Evolutionary conservation across 2,329 filamentous ascomycete species (phyloP), one percentile per base, ranked within the genome.

Genomic region (Neofusicoccum sp.): DNA sequence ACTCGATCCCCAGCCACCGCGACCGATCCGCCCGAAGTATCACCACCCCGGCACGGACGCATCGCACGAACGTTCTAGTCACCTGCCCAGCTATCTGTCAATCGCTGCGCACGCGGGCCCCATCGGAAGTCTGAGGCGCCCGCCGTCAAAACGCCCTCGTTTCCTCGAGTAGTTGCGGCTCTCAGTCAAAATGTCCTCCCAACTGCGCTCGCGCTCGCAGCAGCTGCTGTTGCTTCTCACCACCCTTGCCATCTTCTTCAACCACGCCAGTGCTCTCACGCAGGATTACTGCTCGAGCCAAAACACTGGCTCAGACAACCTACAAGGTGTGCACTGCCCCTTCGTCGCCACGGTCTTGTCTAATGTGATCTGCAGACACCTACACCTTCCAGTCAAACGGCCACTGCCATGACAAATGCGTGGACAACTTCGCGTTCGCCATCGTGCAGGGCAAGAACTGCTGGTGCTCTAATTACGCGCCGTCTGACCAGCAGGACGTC

Each of bases 391-490:
- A 91, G 71, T 89, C 88, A 20, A 86, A 90, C 66, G 89, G 89
- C 31, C 80, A 86, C 11, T 93, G 90, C 70, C 75, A 79, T 53
- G 76, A 83, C 51, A 80, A 80, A 51, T 93, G 90, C 74, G 67
- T 73, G 28, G 68, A 70, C 20, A 66, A 79, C 14, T 89, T 80
- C 65, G 88, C 89, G 40, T 90, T 87, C 63, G 89, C 88, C 65
- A 79, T 93, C 49, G 77, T 92, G 1, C 83, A 90, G 66, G 80
- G 75, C 14, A 78, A 84, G 33, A 73, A 80, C 56, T 93, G 90
- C 71, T 93, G 89, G 89, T 93, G 90, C 71, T 87, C 88, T 38
- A 82, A 91, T 70, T 86, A 86, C 67, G 80, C 80, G 2, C 90
- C 90, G 7, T 70, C 70, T 20, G 66, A 73, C 5, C 73, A 76